Evolutionary conservation across 257 asterid genomes (phyloP).

Genomic region (Solanum chiquidenum): DNA sequence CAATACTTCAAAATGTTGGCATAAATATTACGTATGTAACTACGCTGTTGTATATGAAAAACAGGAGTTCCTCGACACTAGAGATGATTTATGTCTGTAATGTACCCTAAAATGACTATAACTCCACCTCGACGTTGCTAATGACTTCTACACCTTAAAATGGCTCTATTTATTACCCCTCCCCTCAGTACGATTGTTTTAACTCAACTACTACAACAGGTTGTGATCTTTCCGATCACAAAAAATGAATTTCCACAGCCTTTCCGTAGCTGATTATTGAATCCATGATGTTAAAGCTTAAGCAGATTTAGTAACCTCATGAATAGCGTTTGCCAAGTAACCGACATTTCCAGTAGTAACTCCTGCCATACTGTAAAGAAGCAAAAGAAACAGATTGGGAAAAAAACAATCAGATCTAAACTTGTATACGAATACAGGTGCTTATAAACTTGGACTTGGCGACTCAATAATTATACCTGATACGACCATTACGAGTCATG

Average conservation of each 20-base stretch:
- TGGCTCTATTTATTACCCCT: neutral
- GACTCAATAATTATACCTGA: slow-evolving; percentile 42
- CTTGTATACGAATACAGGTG: neutral
- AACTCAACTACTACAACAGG: neutral
- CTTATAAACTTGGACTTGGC: neutral
- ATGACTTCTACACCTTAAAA: neutral
- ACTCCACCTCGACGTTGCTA: neutral
- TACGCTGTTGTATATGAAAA: neutral
- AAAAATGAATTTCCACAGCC: neutral
- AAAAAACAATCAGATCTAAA: neutral
- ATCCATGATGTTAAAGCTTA: slow-evolving; percentile 10
- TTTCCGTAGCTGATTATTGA: neutral
- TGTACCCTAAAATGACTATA: neutral
- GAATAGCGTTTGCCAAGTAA: slow-evolving; percentile 85
- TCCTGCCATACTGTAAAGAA: slow-evolving; percentile 83
- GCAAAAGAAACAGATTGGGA: neutral
- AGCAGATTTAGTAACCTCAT: slow-evolving; percentile 68
- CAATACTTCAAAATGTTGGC: neutral
- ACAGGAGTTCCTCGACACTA: neutral
- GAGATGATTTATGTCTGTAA: neutral
- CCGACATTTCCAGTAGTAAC: slow-evolving; percentile 85
- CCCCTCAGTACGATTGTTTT: neutral
- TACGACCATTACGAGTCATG: slow-evolving; percentile 96
- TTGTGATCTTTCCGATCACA: neutral
- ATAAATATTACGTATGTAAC: neutral